These are phyloP conservation scores for Hevea brasiliensis DNA, from an alignment of 345 rosid genomes.

Conservation along the genomic window DNA sequence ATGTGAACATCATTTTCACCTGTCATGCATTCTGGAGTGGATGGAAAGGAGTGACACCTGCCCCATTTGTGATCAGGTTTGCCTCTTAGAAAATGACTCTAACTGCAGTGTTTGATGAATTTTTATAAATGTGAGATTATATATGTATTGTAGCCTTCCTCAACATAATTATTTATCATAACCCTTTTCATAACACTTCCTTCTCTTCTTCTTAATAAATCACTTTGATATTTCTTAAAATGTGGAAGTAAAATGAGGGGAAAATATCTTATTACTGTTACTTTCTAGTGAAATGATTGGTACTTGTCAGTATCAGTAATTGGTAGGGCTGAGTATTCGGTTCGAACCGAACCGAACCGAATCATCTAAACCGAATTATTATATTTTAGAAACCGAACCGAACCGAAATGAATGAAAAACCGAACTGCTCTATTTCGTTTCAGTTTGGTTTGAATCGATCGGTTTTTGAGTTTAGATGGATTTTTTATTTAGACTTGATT, in stretches of 20 bases:
- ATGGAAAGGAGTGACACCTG: conserved; percentile 38
- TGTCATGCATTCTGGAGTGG: conserved; percentile 36
- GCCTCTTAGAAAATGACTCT: neutral
- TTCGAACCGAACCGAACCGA: too few species aligned
- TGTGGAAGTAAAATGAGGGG: neutral
- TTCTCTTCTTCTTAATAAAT: neutral
- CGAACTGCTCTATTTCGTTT: too few species aligned
- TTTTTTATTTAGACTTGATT: too few species aligned
- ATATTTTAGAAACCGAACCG: too few species aligned
- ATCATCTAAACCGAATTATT: too few species aligned
- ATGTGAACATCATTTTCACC: conserved; percentile 36
- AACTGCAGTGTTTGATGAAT: neutral
- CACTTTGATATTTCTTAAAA: too few species aligned
- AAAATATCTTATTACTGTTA: too few species aligned
- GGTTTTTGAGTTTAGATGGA: too few species aligned
- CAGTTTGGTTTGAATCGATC: too few species aligned
- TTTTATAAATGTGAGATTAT: neutral
- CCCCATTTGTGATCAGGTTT: conserved; percentile 38
- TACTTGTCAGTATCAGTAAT: too few species aligned
- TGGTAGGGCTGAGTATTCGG: too few species aligned
- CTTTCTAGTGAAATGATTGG: neutral
- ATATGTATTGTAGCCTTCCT: neutral
- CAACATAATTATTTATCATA: neutral
- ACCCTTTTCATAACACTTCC: neutral
- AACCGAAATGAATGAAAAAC: too few species aligned